Evolutionary conservation across 2,329 filamentous ascomycete genomes (phyloP), one percentile per base, ranked within the genome.

Genomic region (Alternaria brassicae): DNA sequence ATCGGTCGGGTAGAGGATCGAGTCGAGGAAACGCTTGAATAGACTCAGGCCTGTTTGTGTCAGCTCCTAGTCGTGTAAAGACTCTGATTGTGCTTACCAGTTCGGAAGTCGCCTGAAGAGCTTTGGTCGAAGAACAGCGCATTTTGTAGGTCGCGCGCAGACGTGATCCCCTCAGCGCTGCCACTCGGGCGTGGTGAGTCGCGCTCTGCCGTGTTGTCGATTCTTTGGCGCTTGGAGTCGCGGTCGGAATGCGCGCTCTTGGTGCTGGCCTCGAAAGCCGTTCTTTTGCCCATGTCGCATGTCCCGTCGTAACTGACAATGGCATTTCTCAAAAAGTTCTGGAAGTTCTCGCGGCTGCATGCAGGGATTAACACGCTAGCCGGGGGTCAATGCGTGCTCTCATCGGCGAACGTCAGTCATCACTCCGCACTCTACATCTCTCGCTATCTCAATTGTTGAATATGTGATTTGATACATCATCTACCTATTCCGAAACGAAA

Each of bases 11-110:
- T 92, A 85, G 37, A 85, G 81, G 70, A 83, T 83, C 32, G 75
- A 78, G 49, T 93, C 90, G 61, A 93, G 86, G 42, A 93, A 87
- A 7, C 81, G 78, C 73, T 92, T 92, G 80, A 92, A 86, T 0
- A 88, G 88, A 68, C 88, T 86, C 10, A 92, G 83, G 19, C 87
- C 88, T 90, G 48, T 2, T 36, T 0, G 15, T 6, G 39, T 74
- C 19, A 74, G 65, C 47, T 45, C n/a, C n/a, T 12, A 5, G 3
- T 50, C 10, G 7, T 13, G 19, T 13, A 12, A 0, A 23, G 15
- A 6, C 1, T 5, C 6, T 17, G 2, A 7, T 30, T 6, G 42
- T 34, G 23, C 56, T 8, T 67, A 78, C 75, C 75, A 45, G 53
- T 72, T 37, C 76, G 67, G 13, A 77, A 67, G 23, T 68, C 63